Base-by-base conservation (phyloP, 1,284 basidiomycete genomes). In the Trichosporon coremiiforme region DNA sequence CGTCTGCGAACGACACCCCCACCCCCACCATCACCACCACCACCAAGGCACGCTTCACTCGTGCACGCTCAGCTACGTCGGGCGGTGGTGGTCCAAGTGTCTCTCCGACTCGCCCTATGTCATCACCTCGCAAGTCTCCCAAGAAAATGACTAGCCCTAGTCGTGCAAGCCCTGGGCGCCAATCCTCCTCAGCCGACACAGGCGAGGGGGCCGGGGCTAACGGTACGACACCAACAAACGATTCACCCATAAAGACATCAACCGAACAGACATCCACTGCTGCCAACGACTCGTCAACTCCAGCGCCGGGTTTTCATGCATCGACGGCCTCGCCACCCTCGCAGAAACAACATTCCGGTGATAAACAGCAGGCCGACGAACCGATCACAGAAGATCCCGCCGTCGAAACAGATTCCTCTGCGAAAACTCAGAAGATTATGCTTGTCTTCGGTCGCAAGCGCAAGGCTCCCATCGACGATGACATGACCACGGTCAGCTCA, bases 91-190 rank as follows among this genome's bases (percentile, higher is more conserved):
- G 57, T 62, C 57, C 57, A 62, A 70, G 69, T 36, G 65, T 65
- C 29, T 73, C 71, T n/a, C 69, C 71, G 20, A 67, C 71, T 29
- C 69, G 67, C 60, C 63, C 71, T 17, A 63, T 62, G 22, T 63
- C 68, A 17, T 50, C 66, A 3, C 64, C 66, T 13, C 17, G 64
- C 62, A 73, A 70, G 60, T 73, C 70, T 13, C 72, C 72, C 29
- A 70, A 73, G 45, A 73, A 70, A 62, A 71, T 71, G 72, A 65
- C 68, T 1, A 55, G 53, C 64, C 68, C 57, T 62, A 62, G 57
- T 62, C 57, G 57, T n/a, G 64, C 64, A 47, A 65, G 64, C 64
- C 47, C 64, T 33, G 47, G 64, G 15, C 64, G 64, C 45, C 64
- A 65, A 29, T 17, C 64, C 41, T 66, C 65, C 2, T 35, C 65